phyloP scores from a whole-genome alignment of 169 alveolate species.

The Babesia caballi region DNA sequence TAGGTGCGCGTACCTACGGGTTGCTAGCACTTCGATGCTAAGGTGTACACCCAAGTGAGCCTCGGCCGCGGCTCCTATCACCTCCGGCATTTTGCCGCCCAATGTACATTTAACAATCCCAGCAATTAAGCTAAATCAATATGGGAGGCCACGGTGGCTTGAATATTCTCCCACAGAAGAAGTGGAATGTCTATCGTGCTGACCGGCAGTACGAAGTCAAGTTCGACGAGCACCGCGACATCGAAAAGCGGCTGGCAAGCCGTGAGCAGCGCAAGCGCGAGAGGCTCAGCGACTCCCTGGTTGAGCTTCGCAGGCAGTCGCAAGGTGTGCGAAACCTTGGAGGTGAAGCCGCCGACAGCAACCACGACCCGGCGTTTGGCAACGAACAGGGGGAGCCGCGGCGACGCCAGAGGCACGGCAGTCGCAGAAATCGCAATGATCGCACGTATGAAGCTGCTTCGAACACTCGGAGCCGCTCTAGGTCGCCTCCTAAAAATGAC shows the following conservation, averaged over 20 bases:
- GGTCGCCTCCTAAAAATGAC: too few species aligned
- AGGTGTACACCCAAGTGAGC: too few species aligned
- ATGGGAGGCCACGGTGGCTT: slow-evolving; percentile 94
- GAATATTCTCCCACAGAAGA: slow-evolving; percentile 88
- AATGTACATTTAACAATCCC: too few species aligned
- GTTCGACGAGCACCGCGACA: slow-evolving; percentile 72
- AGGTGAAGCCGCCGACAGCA: not conserved
- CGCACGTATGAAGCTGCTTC: not conserved
- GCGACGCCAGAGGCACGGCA: not conserved
- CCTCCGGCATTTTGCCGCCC: too few species aligned
- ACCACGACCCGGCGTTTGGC: not conserved
- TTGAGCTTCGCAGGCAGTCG: slow-evolving; percentile 47
- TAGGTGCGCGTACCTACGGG: too few species aligned
- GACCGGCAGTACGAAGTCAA: slow-evolving; percentile 82
- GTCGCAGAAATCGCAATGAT: not conserved
- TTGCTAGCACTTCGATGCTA: too few species aligned
- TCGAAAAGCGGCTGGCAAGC: slow-evolving; percentile 35
- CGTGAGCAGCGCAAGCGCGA: slow-evolving; percentile 35
- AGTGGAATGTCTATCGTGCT: slow-evolving; percentile 86
- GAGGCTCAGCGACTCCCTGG: slow-evolving; percentile 47
- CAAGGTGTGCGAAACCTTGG: slow-evolving; percentile 21
- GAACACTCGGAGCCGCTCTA: not conserved
- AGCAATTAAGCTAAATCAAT: too few species aligned
- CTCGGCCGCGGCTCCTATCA: too few species aligned
- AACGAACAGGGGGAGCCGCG: not conserved